Conservation (phyloP, 2,329 filamentous ascomycete species). For the Phyllosticta capitalensis region DNA sequence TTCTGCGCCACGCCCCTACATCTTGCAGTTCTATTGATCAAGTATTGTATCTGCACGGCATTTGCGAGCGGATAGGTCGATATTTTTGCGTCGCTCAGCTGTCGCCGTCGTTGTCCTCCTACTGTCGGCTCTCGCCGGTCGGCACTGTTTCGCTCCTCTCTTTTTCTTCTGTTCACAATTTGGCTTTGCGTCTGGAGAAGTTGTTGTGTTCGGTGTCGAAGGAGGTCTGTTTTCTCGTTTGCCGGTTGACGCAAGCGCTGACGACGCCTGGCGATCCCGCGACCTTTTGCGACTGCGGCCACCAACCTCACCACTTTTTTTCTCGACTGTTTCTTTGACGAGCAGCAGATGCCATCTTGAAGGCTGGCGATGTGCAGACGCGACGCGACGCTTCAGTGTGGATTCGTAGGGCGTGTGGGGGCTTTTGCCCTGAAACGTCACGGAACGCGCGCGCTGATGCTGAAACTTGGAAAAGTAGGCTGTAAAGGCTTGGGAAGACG, state of each 20-base stretch:
- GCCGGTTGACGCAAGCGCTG: not conserved
- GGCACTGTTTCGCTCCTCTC: too few species aligned
- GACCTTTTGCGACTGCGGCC: not conserved
- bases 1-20: not conserved
- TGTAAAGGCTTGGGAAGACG: not conserved
- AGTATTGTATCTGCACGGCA: not conserved
- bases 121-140: not conserved
- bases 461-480: not conserved
- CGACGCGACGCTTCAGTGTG: not conserved
- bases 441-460: not conserved
- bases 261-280: not conserved
- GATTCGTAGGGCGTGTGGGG: not conserved
- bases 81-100: not conserved
- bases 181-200: not conserved
- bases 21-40: not conserved
- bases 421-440: not conserved
- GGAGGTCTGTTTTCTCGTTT: not conserved
- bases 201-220: not conserved
- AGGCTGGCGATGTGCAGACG: not conserved
- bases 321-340: not conserved
- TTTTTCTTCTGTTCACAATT: not conserved
- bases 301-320: not conserved
- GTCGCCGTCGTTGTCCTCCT: not conserved
- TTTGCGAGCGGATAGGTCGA: not conserved
- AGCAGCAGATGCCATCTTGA: not conserved